A percentile compares a stretch with the other conserved stretches of the same genome.
Evolutionary conservation across 345 rosid genomes (phyloP).

Genomic region (Salix dunnii): DNA sequence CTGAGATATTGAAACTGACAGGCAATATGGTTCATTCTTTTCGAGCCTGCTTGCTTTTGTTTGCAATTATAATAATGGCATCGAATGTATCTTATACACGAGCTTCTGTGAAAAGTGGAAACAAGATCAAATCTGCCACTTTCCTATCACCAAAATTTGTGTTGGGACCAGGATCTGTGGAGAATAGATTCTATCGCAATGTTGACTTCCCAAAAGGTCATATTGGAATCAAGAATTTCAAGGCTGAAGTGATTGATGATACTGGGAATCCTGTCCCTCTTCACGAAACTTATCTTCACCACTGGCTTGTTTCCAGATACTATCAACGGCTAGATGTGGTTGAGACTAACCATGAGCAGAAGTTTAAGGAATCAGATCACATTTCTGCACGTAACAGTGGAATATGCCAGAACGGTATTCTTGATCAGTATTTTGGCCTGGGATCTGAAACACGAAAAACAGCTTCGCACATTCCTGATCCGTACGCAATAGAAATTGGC

Average conservation of each 20-base stretch:
- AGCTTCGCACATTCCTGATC: constrained; percentile 63
- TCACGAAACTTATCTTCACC: constrained; percentile 83
- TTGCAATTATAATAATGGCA: not conserved
- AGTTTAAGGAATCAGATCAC: constrained; percentile 20
- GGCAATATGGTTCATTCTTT: not conserved
- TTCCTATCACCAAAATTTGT: constrained; percentile 64
- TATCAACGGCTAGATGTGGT: constrained; percentile 31
- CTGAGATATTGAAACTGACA: constrained; percentile 6
- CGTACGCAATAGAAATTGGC: constrained; percentile 74
- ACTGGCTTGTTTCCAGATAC: constrained; percentile 61
- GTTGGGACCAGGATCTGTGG: constrained; percentile 73
- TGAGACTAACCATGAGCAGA: not conserved
- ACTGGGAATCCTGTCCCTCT: constrained; percentile 62
- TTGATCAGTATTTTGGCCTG: constrained; percentile 62
- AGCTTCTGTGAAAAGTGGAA: constrained; percentile 24
- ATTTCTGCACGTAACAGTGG: constrained; percentile 49
- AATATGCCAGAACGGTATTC: constrained; percentile 41
- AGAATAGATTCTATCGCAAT: constrained; percentile 36
- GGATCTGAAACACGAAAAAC: constrained; percentile 87
- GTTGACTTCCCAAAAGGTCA: constrained; percentile 83
- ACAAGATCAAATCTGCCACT: constrained; percentile 38
- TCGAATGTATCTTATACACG: not conserved
- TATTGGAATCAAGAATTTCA: constrained; percentile 61
- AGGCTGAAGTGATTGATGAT: constrained; percentile 67
- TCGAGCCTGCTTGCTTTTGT: not conserved